Percentiles rank a stretch among this genome's conserved stretches.
These are phyloP conservation scores for Penicillium ucsense DNA, from an alignment of 495 filamentous ascomycete species.

Conservation along the genomic window DNA sequence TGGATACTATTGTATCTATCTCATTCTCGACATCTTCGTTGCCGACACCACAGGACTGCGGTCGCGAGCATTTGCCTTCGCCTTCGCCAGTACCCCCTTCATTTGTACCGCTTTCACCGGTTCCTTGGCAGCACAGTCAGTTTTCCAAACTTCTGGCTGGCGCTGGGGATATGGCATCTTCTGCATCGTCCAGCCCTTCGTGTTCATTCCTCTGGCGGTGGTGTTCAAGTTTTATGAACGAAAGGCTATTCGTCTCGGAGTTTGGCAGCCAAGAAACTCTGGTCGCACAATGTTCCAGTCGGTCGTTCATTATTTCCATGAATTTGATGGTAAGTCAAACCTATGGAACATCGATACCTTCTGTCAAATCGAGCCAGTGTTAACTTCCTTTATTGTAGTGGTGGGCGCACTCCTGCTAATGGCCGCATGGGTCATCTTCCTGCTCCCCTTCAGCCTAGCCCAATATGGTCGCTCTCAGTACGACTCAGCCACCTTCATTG, in stretches of 20 bases:
- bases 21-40: conserved; percentile 50
- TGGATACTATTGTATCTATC: conserved; percentile 47
- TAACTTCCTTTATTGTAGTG: conserved; percentile 17
- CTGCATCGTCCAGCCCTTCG: conserved; percentile 44
- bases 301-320: conserved; percentile 43
- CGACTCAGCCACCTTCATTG: conserved; percentile 42
- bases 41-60: conserved; percentile 55
- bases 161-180: conserved; percentile 58
- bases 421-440: conserved; percentile 50
- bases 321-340: conserved; percentile 46
- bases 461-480: conserved; percentile 40
- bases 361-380: no score
- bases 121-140: conserved; percentile 23
- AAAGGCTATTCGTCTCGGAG: conserved; percentile 42
- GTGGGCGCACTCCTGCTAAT: conserved; percentile 50
- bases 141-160: conserved; percentile 43
- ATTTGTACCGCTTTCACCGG: conserved; percentile 39
- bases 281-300: conserved; percentile 37
- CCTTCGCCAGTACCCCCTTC: conserved; percentile 49
- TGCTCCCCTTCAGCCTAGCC: conserved; percentile 52
- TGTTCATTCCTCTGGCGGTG: conserved; percentile 40
- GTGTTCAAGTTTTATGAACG: conserved; percentile 46
- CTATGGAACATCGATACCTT: no score
- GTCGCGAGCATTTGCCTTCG: conserved; percentile 53
- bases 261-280: conserved; percentile 26